Evolutionary conservation across 768 basidiomycete genomes (phyloP).

Genomic region (Mycena floridula): DNA sequence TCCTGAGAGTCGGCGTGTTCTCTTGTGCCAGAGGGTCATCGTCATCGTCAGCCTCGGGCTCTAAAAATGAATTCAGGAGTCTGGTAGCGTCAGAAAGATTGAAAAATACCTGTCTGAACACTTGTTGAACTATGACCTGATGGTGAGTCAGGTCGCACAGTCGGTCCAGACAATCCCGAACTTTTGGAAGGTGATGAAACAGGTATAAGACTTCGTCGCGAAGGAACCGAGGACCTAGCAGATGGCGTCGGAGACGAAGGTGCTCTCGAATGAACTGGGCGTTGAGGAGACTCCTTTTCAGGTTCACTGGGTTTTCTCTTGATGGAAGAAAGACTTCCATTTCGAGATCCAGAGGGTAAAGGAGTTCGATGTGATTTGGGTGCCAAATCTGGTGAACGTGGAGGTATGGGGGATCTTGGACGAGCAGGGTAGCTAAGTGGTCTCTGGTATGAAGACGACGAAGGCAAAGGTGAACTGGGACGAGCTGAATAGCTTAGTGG

Average conservation of each 20-base stretch:
- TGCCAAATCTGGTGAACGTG: not conserved
- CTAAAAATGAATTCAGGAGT: no score
- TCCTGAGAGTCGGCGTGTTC: slow-evolving; percentile 15
- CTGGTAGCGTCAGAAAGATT: no score
- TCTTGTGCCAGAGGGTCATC: slow-evolving; percentile 15
- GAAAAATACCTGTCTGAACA: not conserved
- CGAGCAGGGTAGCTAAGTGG: slow-evolving; percentile 15
- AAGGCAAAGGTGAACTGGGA: no score
- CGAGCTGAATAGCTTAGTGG: slow-evolving; percentile 15
- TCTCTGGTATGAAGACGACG: no score
- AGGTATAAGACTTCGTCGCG: slow-evolving; percentile 36
- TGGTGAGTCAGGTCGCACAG: no score
- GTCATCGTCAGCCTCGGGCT: no score
- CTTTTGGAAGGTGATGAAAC: slow-evolving; percentile 31
- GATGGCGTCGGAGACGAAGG: slow-evolving; percentile 21
- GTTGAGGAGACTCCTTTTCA: slow-evolving; percentile 10
- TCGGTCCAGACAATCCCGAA: no score
- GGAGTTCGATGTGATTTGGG: no score
- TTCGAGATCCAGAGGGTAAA: no score
- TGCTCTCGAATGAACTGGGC: slow-evolving; percentile 7
- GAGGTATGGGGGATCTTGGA: slow-evolving; percentile 12
- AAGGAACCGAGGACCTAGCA: not conserved
- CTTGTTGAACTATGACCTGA: no score
- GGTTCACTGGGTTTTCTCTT: slow-evolving; percentile 9
- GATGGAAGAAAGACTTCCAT: no score